Evolutionary conservation across 305 asterid species (phyloP).

Genomic region (Solanum hybrid): DNA sequence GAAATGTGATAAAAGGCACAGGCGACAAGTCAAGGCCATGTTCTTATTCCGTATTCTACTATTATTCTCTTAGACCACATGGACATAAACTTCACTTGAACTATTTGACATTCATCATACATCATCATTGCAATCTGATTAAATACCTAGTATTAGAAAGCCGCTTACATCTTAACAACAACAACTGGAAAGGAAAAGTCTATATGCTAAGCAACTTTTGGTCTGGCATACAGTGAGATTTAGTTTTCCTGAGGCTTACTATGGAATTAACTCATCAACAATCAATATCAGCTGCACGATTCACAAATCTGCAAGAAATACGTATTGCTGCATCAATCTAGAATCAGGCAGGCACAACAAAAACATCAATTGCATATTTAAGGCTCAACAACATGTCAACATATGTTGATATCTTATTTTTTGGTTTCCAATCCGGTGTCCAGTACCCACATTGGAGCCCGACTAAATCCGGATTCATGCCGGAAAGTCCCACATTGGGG

Average conservation of each 20-base stretch:
- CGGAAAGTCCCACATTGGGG: not conserved
- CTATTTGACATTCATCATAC: slow-evolving; percentile 72
- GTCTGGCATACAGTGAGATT: slow-evolving; percentile 8
- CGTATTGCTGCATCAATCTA: slow-evolving; percentile 1
- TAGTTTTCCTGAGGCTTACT: not conserved
- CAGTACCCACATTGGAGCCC: not conserved
- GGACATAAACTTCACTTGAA: slow-evolving; percentile 33
- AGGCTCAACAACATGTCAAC: not conserved
- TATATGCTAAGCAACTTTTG: not conserved
- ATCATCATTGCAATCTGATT: slow-evolving; percentile 44
- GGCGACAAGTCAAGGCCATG: not conserved
- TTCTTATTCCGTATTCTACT: slow-evolving; percentile 28
- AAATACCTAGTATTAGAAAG: slow-evolving; percentile 32
- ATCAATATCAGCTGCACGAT: slow-evolving; percentile 8
- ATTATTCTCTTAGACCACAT: slow-evolving; percentile 38
- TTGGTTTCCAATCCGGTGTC: not conserved
- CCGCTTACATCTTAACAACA: slow-evolving; percentile 19
- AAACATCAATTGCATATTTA: not conserved
- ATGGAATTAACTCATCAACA: slow-evolving; percentile 11
- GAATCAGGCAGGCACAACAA: not conserved
- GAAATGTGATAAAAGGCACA: not conserved
- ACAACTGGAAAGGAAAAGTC: slow-evolving; percentile 11
- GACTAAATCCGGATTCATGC: not conserved
- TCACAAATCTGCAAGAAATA: slow-evolving; percentile 16
- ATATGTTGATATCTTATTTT: not conserved